phyloP scores from a whole-genome alignment of 495 filamentous ascomycete species.

The Xylaria castorea region DNA sequence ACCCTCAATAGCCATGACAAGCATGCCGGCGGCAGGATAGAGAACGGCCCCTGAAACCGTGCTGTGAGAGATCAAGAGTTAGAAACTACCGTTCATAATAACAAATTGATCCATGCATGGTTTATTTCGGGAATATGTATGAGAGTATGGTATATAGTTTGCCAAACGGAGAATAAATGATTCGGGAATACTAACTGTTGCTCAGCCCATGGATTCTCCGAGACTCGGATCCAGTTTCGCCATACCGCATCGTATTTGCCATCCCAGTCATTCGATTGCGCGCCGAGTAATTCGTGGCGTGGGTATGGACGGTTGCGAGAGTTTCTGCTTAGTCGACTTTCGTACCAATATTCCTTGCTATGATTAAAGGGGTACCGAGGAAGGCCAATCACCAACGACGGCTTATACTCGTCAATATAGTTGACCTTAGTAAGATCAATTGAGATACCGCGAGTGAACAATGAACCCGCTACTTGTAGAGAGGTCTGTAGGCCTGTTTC shows the following conservation, averaged over 20 bases:
- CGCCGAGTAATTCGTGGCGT: conserved; percentile 55
- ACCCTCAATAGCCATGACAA: conserved; percentile 58
- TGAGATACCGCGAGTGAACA: conserved; percentile 40
- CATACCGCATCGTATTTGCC: conserved; percentile 45
- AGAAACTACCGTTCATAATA: no score
- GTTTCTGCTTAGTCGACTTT: conserved; percentile 43
- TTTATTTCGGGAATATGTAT: no score
- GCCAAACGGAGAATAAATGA: no score
- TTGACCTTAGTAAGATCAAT: conserved; percentile 46
- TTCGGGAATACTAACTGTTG: conserved; percentile 39
- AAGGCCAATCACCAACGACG: conserved; percentile 34
- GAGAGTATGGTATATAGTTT: no score
- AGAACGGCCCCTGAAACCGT: conserved; percentile 45
- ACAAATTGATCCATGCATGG: no score
- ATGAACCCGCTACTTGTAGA: conserved; percentile 38
- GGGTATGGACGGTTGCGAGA: conserved; percentile 43
- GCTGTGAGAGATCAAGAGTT: neutral
- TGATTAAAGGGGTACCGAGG: conserved; percentile 50
- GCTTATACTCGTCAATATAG: conserved; percentile 17
- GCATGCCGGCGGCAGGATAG: conserved; percentile 54
- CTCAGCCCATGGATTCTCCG: conserved; percentile 51
- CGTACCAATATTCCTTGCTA: conserved; percentile 47
- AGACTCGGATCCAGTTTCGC: conserved; percentile 49
- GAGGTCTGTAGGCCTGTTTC: conserved; percentile 25
- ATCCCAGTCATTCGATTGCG: conserved; percentile 37